Evolutionary conservation across 2,329 filamentous ascomycete genomes (phyloP).

Genomic region (Juglanconis oblonga): DNA sequence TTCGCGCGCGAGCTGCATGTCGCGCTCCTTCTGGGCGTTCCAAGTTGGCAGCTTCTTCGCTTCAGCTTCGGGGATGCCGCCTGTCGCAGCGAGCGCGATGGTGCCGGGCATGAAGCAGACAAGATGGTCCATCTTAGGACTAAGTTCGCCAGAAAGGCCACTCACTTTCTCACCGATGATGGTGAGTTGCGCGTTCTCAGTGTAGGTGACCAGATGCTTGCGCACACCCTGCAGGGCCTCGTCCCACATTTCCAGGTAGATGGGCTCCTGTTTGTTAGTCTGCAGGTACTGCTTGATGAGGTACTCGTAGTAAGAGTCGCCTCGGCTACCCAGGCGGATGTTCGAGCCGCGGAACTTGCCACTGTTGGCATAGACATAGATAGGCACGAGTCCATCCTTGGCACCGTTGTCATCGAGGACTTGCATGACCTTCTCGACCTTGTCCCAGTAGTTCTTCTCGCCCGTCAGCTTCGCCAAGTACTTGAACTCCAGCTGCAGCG

Average conservation of each 20-base stretch:
- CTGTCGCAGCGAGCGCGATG: constrained; percentile 84
- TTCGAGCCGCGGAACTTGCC: constrained; percentile 81
- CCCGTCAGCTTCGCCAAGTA: constrained; percentile 94
- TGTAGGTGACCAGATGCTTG: constrained; percentile 90
- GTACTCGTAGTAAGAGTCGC: constrained; percentile 98
- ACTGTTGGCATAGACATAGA: constrained; percentile 77
- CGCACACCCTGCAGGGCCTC: constrained; percentile 81
- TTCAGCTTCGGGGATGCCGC: constrained; percentile 70
- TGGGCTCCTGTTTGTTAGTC: constrained; percentile 77
- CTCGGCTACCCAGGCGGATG: constrained; percentile 87
- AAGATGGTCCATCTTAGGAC: constrained; percentile 95
- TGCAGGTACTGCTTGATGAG: constrained; percentile 98
- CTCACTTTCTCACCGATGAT: constrained; percentile 81
- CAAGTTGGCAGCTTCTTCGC: constrained; percentile 71
- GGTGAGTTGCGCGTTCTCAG: constrained; percentile 75
- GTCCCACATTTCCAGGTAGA: constrained; percentile 93
- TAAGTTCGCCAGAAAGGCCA: constrained; percentile 64
- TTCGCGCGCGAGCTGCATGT: constrained; percentile 84
- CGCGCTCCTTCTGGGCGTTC: constrained; percentile 76
- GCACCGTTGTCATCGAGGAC: constrained; percentile 79
- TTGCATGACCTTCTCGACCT: constrained; percentile 86
- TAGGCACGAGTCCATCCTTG: constrained; percentile 82
- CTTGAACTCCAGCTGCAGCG: constrained; percentile 92
- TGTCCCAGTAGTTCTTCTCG: constrained; percentile 88
- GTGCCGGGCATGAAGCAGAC: constrained; percentile 98